phyloP scores from a whole-genome alignment of 371 early-diverging fungal species.

The Rhizopus arrhizus region DNA sequence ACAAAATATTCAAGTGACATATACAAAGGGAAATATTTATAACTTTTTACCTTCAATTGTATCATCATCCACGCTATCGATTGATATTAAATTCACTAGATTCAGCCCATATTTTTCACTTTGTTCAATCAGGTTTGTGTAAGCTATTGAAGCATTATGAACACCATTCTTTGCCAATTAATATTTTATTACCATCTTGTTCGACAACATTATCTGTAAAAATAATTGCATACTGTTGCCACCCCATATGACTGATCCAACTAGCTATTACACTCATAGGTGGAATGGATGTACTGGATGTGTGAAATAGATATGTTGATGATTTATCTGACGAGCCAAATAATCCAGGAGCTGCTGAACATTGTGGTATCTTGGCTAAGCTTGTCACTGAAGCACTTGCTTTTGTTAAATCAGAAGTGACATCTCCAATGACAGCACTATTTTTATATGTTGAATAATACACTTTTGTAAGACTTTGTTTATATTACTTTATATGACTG shows the following conservation, averaged over 20 bases:
- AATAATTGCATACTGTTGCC: conserved; percentile 41
- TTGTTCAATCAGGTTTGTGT: too few relatives aligned
- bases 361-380: conserved; percentile 41
- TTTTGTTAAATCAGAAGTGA: conserved; percentile 34
- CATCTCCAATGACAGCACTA: conserved; percentile 51
- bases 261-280: conserved; percentile 35
- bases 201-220: conserved; percentile 44
- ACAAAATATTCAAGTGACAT: too few relatives aligned
- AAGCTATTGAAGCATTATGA: not conserved
- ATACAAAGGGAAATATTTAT: too few relatives aligned
- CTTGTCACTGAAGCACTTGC: conserved; percentile 42
- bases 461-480: not conserved
- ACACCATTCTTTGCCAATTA: not conserved
- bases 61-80: not conserved
- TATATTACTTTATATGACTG: conserved; percentile 33
- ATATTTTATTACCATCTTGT: conserved; percentile 26
- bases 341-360: conserved; percentile 38
- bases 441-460: not conserved
- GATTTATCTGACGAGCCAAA: conserved; percentile 32
- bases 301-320: conserved; percentile 49
- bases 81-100: too few relatives aligned
- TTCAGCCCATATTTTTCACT: too few relatives aligned
- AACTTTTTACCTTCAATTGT: too few relatives aligned
- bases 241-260: conserved; percentile 43
- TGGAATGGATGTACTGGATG: conserved; percentile 29